Evolutionary conservation across 2,329 filamentous ascomycete species (phyloP), one percentile per base, ranked within the genome.

Genomic region (Hypoxylon sp.): DNA sequence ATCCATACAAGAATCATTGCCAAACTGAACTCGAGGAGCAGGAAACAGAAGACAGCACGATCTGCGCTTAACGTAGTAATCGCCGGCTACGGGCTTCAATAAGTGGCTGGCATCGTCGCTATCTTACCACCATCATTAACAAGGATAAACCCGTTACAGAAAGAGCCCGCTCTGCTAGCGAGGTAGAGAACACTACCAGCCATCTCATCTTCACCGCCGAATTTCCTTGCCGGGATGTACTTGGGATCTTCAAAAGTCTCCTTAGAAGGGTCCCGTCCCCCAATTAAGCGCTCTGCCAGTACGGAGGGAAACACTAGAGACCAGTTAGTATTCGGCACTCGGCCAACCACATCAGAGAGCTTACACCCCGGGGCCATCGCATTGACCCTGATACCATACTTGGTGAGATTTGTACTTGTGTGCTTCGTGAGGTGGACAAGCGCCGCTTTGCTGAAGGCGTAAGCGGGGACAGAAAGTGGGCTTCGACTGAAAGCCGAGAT

Each of bases 331-430:
- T 35, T 48, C n/a, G 13, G 29, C 19, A 44, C 24, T 13, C 3
- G 35, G 13, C n/a, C 17, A 42, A 44, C 48, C 5, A n/a, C 8
- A 6, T 19, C 8, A 5, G 17, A 22, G 9, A 48, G 75, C 75
- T 72, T 69, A 78, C 76, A 39, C 4, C 77, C 77, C 6, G 76
- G 76, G 6, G 76, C 76, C n/a, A 78, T 51, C 14, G 73, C 76
- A 26, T 78, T 78, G 1, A 72, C 74, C 24, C 77, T 71, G 33
- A 78, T 78, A 1, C 73, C 70, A 48, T 75, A 66, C 10, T 46
- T 59, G 5, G 63, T 64, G 22, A 77, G 58, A 31, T 74, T 77
- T 10, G 74, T 75, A 46, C 67, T 71, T 22, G 76, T 66, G 35
- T 77, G 75, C 64, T 78, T 78, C 9, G 74, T 65, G 1, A 78